Percentiles rank a stretch among this genome's conserved stretches.
phyloP scores from a whole-genome alignment of 306 rosid genomes.

The Rosa rugosa region DNA sequence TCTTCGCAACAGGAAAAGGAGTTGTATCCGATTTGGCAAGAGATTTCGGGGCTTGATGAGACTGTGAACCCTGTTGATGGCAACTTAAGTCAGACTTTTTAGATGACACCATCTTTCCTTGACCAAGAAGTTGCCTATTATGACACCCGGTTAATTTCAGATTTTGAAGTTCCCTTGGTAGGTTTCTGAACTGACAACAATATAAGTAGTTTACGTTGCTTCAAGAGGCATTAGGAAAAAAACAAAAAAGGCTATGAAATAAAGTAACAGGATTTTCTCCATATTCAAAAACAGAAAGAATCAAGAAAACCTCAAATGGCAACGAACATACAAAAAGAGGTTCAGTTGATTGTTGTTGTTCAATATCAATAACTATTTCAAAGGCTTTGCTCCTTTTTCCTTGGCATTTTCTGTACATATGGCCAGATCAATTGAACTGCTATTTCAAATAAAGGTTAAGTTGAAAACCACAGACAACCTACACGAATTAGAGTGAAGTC shows the following conservation, averaged over 20 bases:
- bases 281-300: constrained; percentile 15
- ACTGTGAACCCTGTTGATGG: too few relatives aligned
- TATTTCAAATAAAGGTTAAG: too few relatives aligned
- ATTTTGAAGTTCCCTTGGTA: too few relatives aligned
- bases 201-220: too few relatives aligned
- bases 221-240: neutral
- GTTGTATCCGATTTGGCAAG: too few relatives aligned
- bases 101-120: neutral
- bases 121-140: neutral
- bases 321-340: constrained; percentile 20
- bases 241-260: neutral
- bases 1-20: too few relatives aligned
- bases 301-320: constrained; percentile 5
- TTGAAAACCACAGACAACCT: constrained; percentile 89
- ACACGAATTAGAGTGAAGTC: constrained; percentile 33
- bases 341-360: constrained; percentile 22
- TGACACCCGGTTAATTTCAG: too few relatives aligned
- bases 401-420: constrained; percentile 38
- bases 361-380: constrained; percentile 28
- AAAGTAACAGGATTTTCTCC: constrained; percentile 2
- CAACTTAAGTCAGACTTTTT: too few relatives aligned
- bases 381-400: constrained; percentile 35
- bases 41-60: too few relatives aligned
- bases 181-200: too few relatives aligned
- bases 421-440: neutral